Evolutionary conservation across 1,139 yeast genomes (phyloP).

Genomic region (Spencermartinsiella ligniputridi): DNA sequence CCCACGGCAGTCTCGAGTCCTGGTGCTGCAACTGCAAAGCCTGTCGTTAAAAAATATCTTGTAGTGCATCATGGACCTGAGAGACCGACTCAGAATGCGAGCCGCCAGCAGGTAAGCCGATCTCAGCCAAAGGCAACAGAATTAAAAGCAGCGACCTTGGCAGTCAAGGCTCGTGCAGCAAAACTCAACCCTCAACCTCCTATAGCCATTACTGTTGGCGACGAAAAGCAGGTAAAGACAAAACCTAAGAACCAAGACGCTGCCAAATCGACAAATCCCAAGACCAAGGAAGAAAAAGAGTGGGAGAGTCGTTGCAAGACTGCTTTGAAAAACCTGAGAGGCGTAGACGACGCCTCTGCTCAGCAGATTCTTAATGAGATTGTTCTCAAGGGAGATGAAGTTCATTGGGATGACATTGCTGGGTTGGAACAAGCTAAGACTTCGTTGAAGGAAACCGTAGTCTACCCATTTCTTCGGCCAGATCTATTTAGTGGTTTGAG

Average conservation of each 20-base stretch:
- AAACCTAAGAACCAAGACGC: not conserved
- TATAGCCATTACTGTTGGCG: not conserved
- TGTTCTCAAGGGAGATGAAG: constrained; percentile 92
- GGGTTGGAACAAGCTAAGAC: constrained; percentile 88
- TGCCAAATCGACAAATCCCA: not conserved
- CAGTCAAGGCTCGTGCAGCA: not conserved
- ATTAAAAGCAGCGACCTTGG: not conserved
- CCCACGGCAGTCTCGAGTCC: no score
- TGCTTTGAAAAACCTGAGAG: constrained; percentile 34
- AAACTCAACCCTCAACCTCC: not conserved
- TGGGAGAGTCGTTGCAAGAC: constrained; percentile 29
- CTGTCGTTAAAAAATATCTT: not conserved
- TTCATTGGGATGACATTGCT: constrained; percentile 95
- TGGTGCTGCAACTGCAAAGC: not conserved
- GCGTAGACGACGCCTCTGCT: constrained; percentile 64
- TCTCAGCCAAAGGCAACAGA: not conserved
- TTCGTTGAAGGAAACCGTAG: constrained; percentile 92
- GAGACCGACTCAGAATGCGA: not conserved
- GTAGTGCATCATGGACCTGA: not conserved
- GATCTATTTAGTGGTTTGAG: constrained; percentile 87
- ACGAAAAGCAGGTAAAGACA: not conserved
- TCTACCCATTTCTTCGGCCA: constrained; percentile 91
- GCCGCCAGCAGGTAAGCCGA: not conserved
- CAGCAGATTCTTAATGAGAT: constrained; percentile 86
- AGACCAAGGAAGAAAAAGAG: constrained; percentile 10